Conservation (phyloP, 2,329 filamentous ascomycete genomes). For the Talaromyces amestolkiae region DNA sequence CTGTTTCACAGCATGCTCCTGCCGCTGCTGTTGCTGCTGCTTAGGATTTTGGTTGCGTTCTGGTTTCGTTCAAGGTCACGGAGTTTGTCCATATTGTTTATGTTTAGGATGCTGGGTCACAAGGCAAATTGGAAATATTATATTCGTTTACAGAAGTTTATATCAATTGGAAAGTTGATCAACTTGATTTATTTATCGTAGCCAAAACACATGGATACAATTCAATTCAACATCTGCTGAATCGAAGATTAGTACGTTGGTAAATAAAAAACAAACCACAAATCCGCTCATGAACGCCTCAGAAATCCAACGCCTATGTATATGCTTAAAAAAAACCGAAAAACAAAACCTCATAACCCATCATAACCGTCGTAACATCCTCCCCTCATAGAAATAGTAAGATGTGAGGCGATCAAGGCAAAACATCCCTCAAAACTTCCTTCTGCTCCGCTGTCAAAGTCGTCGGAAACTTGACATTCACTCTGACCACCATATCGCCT, state of each 20-base stretch:
- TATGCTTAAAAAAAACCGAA: neutral
- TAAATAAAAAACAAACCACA: neutral
- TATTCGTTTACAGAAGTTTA: neutral
- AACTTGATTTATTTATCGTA: neutral
- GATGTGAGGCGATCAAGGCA: constrained; percentile 46
- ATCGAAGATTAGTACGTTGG: neutral
- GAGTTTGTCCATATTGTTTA: neutral
- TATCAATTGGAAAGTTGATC: neutral
- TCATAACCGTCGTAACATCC: neutral
- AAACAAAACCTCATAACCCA: neutral
- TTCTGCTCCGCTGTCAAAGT: constrained; percentile 76
- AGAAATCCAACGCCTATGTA: constrained; percentile 2
- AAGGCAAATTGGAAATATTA: neutral
- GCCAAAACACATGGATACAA: neutral
- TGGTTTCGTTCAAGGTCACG: neutral
- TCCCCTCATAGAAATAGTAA: neutral
- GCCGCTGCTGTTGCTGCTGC: constrained; percentile 17
- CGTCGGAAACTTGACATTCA: constrained; percentile 90
- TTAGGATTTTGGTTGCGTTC: neutral
- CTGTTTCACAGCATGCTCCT: constrained; percentile 19
- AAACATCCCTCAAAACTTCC: constrained; percentile 72
- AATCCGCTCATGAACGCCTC: neutral
- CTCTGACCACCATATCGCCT: constrained; percentile 83
- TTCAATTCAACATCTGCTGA: neutral
- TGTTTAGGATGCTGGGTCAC: neutral